phyloP scores from a whole-genome alignment of 805 yeast genomes.

The Candida succiphila region DNA sequence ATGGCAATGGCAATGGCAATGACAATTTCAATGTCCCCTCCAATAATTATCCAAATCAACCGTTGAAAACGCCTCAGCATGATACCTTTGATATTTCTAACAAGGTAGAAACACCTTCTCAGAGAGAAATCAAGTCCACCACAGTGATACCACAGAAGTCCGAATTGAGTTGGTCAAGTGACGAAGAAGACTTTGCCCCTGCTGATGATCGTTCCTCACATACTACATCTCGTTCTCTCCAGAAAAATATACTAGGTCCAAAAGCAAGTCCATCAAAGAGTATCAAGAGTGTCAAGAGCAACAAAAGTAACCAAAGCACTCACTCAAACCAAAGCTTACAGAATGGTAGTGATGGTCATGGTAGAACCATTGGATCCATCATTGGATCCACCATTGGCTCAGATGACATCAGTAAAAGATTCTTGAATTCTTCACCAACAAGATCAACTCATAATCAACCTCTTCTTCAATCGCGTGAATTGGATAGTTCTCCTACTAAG shows the following conservation, averaged over 20 bases:
- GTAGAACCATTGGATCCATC: too few species aligned
- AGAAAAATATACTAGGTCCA: not conserved
- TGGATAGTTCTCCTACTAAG: too few species aligned
- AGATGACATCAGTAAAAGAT: too few species aligned
- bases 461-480: too few species aligned
- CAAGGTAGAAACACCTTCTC: constrained; percentile 16
- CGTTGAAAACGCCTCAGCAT: not conserved
- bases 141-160: constrained; percentile 82
- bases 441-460: not conserved
- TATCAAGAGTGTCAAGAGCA: not conserved
- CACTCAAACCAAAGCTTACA: not conserved
- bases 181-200: constrained; percentile 45
- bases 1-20: not conserved
- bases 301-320: not conserved
- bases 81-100: constrained; percentile 3
- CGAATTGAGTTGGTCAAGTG: constrained; percentile 80
- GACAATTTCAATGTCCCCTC: not conserved
- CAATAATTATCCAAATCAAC: not conserved
- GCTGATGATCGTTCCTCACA: not conserved
- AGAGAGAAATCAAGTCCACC: constrained; percentile 37
- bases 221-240: not conserved
- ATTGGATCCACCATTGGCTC: too few species aligned
- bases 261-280: not conserved
- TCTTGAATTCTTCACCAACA: too few species aligned
- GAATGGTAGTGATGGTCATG: not conserved